Percentiles rank a stretch among this genome's conserved stretches.
phyloP scores from a whole-genome alignment of 768 basidiomycete species.

The Mycena belliarum region DNA sequence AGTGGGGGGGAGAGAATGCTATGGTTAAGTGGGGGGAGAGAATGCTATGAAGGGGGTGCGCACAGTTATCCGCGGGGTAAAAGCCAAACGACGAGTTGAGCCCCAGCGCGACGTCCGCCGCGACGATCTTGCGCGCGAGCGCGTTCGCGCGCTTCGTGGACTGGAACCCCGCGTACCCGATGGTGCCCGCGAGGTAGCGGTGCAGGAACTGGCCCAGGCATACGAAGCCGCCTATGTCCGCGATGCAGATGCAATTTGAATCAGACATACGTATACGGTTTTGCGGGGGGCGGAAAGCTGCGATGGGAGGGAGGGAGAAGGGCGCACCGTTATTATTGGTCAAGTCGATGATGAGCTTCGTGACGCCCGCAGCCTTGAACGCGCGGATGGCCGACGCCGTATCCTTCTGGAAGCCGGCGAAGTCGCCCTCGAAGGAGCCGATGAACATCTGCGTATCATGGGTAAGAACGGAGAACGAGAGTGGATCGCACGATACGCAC shows the following conservation, averaged over 20 bases:
- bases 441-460: slow-evolving; percentile 50
- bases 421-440: slow-evolving; percentile 57
- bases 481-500: slow-evolving; percentile 34
- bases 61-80: slow-evolving; percentile 58
- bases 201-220: slow-evolving; percentile 65
- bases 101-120: slow-evolving; percentile 48
- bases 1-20: too few relatives aligned
- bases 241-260: background rate
- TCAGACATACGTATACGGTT: too few relatives aligned
- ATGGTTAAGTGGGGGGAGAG: too few relatives aligned
- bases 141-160: slow-evolving; percentile 54
- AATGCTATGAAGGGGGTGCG: too few relatives aligned
- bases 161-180: slow-evolving; percentile 58
- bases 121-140: slow-evolving; percentile 60
- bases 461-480: background rate
- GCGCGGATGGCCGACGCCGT: slow-evolving; percentile 43
- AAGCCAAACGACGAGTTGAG: slow-evolving; percentile 36
- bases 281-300: too few relatives aligned
- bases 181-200: slow-evolving; percentile 51
- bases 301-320: too few relatives aligned
- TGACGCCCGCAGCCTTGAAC: slow-evolving; percentile 51
- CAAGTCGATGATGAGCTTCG: slow-evolving; percentile 55
- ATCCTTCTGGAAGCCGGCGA: slow-evolving; percentile 53
- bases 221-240: slow-evolving; percentile 52
- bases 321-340: slow-evolving; percentile 62